Evolutionary conservation across 2,329 filamentous ascomycete genomes (phyloP), one percentile per base, ranked within the genome.

Genomic region (Sarocladium strictum): DNA sequence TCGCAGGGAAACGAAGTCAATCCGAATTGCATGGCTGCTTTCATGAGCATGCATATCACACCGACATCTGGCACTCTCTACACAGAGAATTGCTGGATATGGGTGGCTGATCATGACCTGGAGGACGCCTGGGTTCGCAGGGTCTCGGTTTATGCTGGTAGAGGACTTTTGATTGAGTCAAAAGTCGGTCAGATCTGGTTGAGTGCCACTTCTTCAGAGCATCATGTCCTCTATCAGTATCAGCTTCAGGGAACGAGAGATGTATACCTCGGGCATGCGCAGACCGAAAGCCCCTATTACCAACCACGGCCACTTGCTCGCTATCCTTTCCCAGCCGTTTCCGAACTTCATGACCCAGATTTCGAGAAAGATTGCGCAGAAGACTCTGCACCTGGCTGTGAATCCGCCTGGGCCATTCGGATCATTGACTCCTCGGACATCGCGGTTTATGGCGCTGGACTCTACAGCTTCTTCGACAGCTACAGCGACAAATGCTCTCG

Each of bases 231-330:
- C n/a, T 87, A 86, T 64, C 83, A 89, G 65, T 89, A 89, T 66
- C 81, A 88, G 61, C 71, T 89, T 53, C 69, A 74, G 60, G 72
- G 76, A 51, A 83, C 85, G 3, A 73, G 75, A 45, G 78, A 88
- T 62, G 69, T 87, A 54, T 85, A 79, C 65, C 78, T 83, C 62
- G 83, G 82, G 17, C 76, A 83, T 61, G 79, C 84, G 49, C 86
- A 90, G 64, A 84, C 85, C 51, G 86, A 89, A 67, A 84, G 85
- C 3, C 80, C 86, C 1, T 90, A 90, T 69, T 88, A 81, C 68
- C 86, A 89, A 66, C 81, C 84, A 23, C 81, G 79, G 63, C 85
- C 86, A 0, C 71, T 70, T 45, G 81, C 85, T 0, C 74, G 76
- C 0, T 70, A 71, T 7, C 86, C 83, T 1, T 88, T 87, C 68